A percentile compares a stretch with the other conserved stretches of the same genome.
Evolutionary conservation across 2,329 filamentous ascomycete species (phyloP).

Genomic region (Harringtonia aguacate): DNA sequence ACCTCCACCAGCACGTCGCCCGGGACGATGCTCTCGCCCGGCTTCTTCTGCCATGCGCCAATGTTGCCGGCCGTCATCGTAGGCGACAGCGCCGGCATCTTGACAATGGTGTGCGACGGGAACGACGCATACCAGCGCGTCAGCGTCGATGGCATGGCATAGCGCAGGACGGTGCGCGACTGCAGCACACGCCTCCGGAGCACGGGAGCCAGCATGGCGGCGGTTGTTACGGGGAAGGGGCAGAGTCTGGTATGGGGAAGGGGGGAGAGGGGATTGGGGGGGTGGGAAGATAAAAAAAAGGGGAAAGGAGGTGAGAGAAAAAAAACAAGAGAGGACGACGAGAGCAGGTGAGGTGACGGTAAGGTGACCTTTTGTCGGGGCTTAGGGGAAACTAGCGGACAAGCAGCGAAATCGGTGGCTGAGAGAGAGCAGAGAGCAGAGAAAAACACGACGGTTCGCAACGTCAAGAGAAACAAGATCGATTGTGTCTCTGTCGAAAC

Average conservation of each 20-base stretch:
- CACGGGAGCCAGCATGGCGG: slow-evolving; percentile 51
- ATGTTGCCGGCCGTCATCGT: slow-evolving; percentile 98
- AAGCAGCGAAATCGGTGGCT: not conserved
- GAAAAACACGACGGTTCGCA: no score
- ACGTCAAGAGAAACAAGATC: no score
- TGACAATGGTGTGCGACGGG: slow-evolving; percentile 89
- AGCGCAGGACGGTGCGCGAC: slow-evolving; percentile 37
- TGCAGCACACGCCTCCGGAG: slow-evolving; percentile 52
- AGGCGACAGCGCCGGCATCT: slow-evolving; percentile 95
- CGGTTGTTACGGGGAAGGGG: slow-evolving; percentile 1
- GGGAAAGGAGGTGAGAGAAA: not conserved
- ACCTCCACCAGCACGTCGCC: slow-evolving; percentile 92
- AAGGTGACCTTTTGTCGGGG: not conserved
- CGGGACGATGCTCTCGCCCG: slow-evolving; percentile 74
- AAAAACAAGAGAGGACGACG: not conserved
- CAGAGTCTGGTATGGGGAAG: not conserved
- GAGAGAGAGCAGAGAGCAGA: no score
- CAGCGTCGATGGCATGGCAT: slow-evolving; percentile 40
- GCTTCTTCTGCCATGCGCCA: slow-evolving; percentile 95
- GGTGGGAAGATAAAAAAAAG: not conserved
- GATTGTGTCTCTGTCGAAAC: no score
- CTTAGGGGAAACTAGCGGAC: not conserved
- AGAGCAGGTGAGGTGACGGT: not conserved
- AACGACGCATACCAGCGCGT: slow-evolving; percentile 69
- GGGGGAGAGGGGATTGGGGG: not conserved